Evolutionary conservation across 1,284 basidiomycete species (phyloP).

Genomic region (Caloboletus firmus): DNA sequence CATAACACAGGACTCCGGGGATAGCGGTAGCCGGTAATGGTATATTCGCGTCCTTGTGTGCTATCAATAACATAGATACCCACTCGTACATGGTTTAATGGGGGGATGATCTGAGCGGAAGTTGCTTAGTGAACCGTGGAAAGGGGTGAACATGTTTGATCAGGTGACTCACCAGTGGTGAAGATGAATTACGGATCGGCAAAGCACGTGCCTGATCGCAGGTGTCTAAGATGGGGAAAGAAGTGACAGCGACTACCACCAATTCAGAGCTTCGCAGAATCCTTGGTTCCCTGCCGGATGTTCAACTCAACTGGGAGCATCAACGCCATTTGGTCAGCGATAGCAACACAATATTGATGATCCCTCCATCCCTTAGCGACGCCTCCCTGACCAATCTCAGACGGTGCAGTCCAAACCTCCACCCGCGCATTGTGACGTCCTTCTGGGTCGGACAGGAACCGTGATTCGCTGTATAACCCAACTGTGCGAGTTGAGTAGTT

Average conservation of each 20-base stretch:
- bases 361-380: slow-evolving; percentile 52
- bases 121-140: neutral
- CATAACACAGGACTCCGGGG: neutral
- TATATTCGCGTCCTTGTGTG: neutral
- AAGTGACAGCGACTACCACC: neutral
- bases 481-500: slow-evolving; percentile 49
- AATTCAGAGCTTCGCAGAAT: slow-evolving; percentile 23
- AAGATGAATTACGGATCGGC: neutral
- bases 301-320: slow-evolving; percentile 50
- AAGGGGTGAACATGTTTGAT: neutral
- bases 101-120: neutral
- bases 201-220: neutral
- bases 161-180: slow-evolving; percentile 1
- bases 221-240: neutral
- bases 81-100: neutral
- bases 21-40: neutral
- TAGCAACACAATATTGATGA: slow-evolving; percentile 57
- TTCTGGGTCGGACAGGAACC: slow-evolving; percentile 51
- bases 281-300: slow-evolving; percentile 33
- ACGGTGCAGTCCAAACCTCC: slow-evolving; percentile 65
- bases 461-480: slow-evolving; percentile 50
- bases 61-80: neutral
- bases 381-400: slow-evolving; percentile 47
- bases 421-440: slow-evolving; percentile 55
- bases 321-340: slow-evolving; percentile 61